Base-by-base conservation (phyloP, 164 flowering plant species). In the Sedum album region DNA sequence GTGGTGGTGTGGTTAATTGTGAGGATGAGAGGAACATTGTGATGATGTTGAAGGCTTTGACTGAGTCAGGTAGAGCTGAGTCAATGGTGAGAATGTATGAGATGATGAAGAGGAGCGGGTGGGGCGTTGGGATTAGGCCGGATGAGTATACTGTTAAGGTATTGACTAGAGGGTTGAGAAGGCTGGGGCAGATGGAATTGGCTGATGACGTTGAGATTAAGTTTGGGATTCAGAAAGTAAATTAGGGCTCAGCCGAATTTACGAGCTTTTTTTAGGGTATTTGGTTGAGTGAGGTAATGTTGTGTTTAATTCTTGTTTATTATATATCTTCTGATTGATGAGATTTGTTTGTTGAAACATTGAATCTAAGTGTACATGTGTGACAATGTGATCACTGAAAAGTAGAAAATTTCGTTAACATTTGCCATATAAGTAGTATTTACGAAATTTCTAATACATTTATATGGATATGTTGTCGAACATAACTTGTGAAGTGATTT, bases 71-170 rank as follows among this genome's bases (percentile, higher is more conserved):
- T 68, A 76, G 83, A 70, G 78, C 28, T 70, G 89, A 84, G 63
- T 79, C 88, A 35, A 71, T 84, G 75, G 88, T 88, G 15, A 83
- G 75, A 83, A 73, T 90, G 74, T 88, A 77, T 66, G 76, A 72
- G 74, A 13, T 88, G 80, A 79, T 90, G 93, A 85, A 73, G 82
- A 74, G 69, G 42, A 71, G 76, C n/a, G n/a, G n/a, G 53, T 53
- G 82, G 73, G 69, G 48, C 69, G 76, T 23, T 17, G n/a, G 53
- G 46, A 48, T 39, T 57, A 76, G 57, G 28, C 23, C 28, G n/a
- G 90, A 89, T 77, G 98, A 88, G 66, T 82, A 82, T 72, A 73
- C 85, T 76, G 82, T 71, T n/a, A 81, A 72, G 84, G 88, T 88
- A 60, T 71, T 93, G 88, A 76, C 79, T 31, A 78, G 68, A 66